Base-by-base conservation (phyloP, 805 yeast species). In the Hanseniaspora jakobsenii region DNA sequence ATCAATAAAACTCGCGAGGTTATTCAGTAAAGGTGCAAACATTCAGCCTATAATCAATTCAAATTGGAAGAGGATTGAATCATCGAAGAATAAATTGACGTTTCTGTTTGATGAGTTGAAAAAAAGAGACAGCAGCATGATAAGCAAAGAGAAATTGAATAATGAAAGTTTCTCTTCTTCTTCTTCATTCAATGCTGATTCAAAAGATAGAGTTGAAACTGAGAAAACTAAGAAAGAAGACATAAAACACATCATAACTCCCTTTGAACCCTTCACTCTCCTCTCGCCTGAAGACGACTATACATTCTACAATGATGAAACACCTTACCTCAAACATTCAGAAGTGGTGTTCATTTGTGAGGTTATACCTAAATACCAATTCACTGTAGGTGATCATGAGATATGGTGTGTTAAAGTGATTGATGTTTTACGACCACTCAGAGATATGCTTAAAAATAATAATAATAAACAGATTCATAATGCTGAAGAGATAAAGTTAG, bases 361-460 rank as follows among this genome's bases (percentile, higher is more conserved):
- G 44, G 72, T 71, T 43, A 64, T 60, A 36, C 63, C 67, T 21
- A 72, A 70, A 3, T 18, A 22, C 19, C 32, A 31, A 13, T 68
- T 81, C 40, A 58, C 58, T 9, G 78, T 85, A 1, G 86, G 81
- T 49, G 85, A 81, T 55, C 97, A 89, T 62, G 95, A 87, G 57
- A 75, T 89, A 3, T 84, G 95, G 91, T 75, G 86, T 4, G 95
- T 84, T 3, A 70, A 73, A 48, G 93, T 89, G 4, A 62, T 66
- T 29, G 80, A 80, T 32, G 72, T 81, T 2, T 50, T 71, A 10
- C 55, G 53, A 0, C 38, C 49, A 6, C 10, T 39, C 16, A 49
- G 12, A 12, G 31, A 32, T 5, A 29, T n/a, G n/a, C n/a, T n/a
- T n/a, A n/a, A n/a, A n/a, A n/a, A n/a, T n/a, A n/a, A n/a, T n/a